Conservation (phyloP, 176 grass and related monocot species). For the Rhynchospora pubera region DNA sequence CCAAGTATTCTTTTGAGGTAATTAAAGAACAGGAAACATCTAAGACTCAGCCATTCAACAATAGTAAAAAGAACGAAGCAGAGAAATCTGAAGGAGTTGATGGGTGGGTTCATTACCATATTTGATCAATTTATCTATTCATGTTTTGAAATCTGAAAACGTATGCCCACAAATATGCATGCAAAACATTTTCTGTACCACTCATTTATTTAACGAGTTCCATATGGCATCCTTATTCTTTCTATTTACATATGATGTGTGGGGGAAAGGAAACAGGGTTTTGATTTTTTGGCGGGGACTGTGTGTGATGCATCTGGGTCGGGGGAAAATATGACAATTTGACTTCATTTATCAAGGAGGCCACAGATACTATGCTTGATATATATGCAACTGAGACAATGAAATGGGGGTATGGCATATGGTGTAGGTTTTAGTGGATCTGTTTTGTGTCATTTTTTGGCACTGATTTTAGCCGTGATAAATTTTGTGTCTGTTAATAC, state of each 20-base stretch:
- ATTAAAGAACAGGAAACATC: conserved; percentile 43
- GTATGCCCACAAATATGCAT: neutral
- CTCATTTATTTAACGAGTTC: neutral
- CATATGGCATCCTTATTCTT: neutral
- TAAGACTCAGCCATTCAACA: conserved; percentile 23
- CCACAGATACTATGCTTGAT: neutral
- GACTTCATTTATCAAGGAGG: neutral
- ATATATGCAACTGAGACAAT: neutral
- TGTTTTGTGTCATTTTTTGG: neutral
- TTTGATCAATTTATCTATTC: neutral
- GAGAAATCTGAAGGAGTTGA: conserved; percentile 69
- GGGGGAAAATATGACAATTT: neutral
- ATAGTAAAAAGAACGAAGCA: conserved; percentile 33
- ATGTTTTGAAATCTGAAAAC: neutral
- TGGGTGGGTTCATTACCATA: conserved; percentile 34
- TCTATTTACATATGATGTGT: neutral
- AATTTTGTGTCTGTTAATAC: neutral
- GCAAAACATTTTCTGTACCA: neutral
- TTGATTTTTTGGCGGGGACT: neutral
- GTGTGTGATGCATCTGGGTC: neutral
- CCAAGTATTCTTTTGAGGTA: conserved; percentile 89
- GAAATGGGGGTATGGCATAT: neutral
- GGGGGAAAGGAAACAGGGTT: neutral
- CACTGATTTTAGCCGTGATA: neutral
- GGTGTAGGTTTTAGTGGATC: neutral